Percentiles rank a stretch among this genome's conserved stretches.
Evolutionary conservation across 1,139 yeast species (phyloP).

Genomic region (Zhuliangozyma parablackwelliae): DNA sequence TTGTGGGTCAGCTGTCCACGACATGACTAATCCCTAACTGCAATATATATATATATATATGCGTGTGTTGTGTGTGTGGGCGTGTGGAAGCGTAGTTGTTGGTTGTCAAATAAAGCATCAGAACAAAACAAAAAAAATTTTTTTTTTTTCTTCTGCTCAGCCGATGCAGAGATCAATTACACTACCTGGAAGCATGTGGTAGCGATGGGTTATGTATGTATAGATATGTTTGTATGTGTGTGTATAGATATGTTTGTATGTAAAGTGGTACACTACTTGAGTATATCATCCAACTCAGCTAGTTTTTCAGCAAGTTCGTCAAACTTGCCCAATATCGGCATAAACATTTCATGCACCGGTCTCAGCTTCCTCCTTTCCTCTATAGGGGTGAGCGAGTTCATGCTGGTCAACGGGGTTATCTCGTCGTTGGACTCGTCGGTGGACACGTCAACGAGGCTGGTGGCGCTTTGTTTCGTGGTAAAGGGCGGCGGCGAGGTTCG

Average conservation of each 20-base stretch:
- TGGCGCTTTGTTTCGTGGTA: constrained; percentile 1
- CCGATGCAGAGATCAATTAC: no score
- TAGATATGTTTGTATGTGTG: background rate
- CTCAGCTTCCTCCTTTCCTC: constrained; percentile 25
- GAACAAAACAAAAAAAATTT: no score
- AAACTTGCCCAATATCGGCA: constrained; percentile 42
- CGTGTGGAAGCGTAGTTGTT: no score
- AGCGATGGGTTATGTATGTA: no score
- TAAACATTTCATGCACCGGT: constrained; percentile 44
- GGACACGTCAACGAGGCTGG: constrained; percentile 7
- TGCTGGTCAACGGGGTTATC: constrained; percentile 38
- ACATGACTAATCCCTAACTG: constrained; percentile 10
- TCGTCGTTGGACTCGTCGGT: constrained; percentile 8
- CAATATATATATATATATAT: no score
- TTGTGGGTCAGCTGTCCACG: constrained; percentile 61
- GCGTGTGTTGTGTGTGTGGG: no score
- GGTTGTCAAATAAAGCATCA: no score
- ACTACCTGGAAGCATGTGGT: no score
- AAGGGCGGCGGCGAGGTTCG: no score
- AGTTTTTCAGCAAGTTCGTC: constrained; percentile 44
- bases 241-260: background rate
- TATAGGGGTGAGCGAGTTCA: constrained; percentile 22
- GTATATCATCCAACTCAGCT: constrained; percentile 36
- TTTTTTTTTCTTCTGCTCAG: no score
- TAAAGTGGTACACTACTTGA: constrained; percentile 1